These are phyloP conservation scores for Penstemon davidsonii DNA, from an alignment of 257 asterid genomes.

Conservation along the genomic window DNA sequence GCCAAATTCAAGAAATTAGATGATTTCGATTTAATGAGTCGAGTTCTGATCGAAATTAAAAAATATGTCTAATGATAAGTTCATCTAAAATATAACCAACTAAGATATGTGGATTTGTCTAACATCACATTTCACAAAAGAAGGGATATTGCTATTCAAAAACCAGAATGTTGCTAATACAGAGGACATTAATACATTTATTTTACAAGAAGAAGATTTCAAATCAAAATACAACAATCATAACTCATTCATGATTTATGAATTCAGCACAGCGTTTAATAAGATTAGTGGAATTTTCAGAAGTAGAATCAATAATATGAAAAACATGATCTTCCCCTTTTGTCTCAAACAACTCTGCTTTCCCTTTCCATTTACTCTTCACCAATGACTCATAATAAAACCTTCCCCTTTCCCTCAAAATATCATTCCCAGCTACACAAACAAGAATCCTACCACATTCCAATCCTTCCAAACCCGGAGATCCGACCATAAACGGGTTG, in stretches of 20 bases:
- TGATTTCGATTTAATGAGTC: no score
- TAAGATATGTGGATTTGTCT: no score
- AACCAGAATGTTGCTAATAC: neutral
- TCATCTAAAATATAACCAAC: no score
- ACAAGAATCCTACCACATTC: constrained; percentile 44
- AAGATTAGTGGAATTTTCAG: constrained; percentile 37
- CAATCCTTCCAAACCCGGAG: constrained; percentile 37
- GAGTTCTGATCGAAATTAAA: no score
- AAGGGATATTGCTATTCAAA: neutral
- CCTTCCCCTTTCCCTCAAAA: constrained; percentile 66
- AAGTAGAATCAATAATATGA: constrained; percentile 51
- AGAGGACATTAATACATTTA: neutral
- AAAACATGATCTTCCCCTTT: constrained; percentile 73
- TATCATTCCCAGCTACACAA: constrained; percentile 68
- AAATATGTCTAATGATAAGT: neutral
- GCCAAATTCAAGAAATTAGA: no score
- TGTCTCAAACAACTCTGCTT: constrained; percentile 52
- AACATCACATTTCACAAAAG: neutral
- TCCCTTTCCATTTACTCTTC: constrained; percentile 54
- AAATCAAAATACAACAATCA: neutral
- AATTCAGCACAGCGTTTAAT: constrained; percentile 44
- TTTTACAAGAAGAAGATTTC: neutral
- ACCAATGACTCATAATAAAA: constrained; percentile 40
- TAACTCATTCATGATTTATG: constrained; percentile 34
- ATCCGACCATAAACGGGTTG: constrained; percentile 58